Base-by-base conservation (phyloP, 164 flowering plant genomes). In the Paratinospora sagittata region DNA sequence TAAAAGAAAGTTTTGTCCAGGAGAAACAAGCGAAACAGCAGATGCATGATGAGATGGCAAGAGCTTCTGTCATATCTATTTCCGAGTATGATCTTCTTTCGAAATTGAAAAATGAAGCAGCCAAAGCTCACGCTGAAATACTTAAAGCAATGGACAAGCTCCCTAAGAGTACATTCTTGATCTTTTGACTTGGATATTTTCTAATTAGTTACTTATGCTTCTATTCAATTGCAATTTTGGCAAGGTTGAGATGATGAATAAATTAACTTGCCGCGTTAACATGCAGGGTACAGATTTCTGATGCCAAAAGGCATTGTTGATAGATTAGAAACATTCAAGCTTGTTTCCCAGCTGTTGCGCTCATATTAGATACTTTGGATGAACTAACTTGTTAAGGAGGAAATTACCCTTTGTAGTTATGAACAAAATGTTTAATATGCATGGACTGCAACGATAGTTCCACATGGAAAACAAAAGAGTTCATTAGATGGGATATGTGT, bases 61-160 rank as follows among this genome's bases (percentile, higher is more conserved):
- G 81, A 78, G 80, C 84, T n/a, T 71, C 81, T 37, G 79, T 87
- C 17, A 74, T 82, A n/a, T 79, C 97, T 62, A 67, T 84, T 68
- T 66, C 86, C 58, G 90, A 88, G 80, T 85, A 89, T 75, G 91
- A 80, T 6, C 76, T 81, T 57, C 70, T 86, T 74, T 80, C 88
- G 34, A 36, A 80, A 64, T 77, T 89, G 37, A 91, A 82, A 81
- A 55, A 8, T 43, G 89, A 89, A 72, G 72, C 78, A n/a, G 83
- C 78, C 24, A 68, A 81, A 65, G 91, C 86, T 77, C 90, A 79
- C 78, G 76, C 82, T 14, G 90, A 88, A 80, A 69, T 79, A 74
- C 72, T 81, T 63, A 84, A 82, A 65, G 91, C 92, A 36, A 62
- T 63, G 66, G 78, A 62, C 37, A 49, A 64, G 73, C 66, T 75